Percentiles rank a stretch among this genome's conserved stretches.
phyloP scores from a whole-genome alignment of 176 grass and related monocot genomes.

The Aegilops longissima region DNA sequence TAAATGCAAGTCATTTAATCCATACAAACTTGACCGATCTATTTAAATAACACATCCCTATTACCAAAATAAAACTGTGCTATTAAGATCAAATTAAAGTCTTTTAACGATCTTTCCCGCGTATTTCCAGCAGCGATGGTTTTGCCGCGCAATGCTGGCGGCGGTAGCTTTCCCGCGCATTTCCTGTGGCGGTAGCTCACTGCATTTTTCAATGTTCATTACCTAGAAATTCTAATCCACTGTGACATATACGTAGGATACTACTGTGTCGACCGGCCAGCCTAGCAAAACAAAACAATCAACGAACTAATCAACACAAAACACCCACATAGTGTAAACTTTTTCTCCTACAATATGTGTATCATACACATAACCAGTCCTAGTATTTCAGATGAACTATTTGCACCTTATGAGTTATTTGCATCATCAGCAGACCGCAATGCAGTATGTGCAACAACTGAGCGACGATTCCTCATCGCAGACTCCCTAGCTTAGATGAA shows the following conservation, averaged over 20 bases:
- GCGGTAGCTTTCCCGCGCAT: neutral
- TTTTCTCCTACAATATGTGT: neutral
- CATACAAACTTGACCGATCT: neutral
- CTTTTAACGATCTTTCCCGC: neutral
- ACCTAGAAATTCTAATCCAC: neutral
- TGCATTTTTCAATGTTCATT: neutral
- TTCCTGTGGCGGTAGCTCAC: neutral
- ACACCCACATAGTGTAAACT: neutral
- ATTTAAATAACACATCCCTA: neutral
- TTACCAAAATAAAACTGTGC: neutral
- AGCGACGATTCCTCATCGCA: neutral
- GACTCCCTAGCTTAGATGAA: neutral
- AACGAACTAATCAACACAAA: neutral
- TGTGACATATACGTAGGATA: neutral
- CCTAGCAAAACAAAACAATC: neutral
- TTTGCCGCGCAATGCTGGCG: neutral
- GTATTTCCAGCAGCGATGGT: neutral
- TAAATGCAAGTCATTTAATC: neutral
- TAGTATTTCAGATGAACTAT: neutral
- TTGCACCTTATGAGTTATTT: neutral
- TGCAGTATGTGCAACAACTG: neutral
- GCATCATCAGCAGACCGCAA: neutral
- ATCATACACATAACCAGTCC: neutral
- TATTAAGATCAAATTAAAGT: neutral
- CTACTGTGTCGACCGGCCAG: neutral